Conservation (phyloP, 78 protist species). For the Ministeria vibrans region DNA sequence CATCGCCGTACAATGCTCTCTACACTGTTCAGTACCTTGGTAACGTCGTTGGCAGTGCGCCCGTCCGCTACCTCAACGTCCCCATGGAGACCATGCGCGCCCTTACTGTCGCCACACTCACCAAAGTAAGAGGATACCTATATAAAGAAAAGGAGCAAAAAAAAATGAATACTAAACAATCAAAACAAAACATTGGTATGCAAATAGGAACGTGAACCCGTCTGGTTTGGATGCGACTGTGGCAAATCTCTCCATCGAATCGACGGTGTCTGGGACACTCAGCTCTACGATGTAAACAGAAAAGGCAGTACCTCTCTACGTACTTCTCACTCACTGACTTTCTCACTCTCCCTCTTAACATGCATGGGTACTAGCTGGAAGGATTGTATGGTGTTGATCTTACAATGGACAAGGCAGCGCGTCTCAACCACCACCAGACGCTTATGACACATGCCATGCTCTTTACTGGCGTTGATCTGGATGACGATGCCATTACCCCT, state of each 20-base stretch:
- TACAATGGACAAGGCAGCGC: not conserved
- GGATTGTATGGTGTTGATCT: not conserved
- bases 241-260: not conserved
- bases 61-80: conserved; percentile 12
- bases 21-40: conserved; percentile 18
- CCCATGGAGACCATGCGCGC: conserved; percentile 3
- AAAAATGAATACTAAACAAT: too few species aligned
- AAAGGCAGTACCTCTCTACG: not conserved
- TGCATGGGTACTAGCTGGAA: not conserved
- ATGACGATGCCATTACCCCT: not conserved
- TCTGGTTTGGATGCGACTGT: conserved; percentile 36
- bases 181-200: too few species aligned
- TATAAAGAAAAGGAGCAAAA: too few species aligned
- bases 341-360: not conserved
- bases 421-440: conserved; percentile 17
- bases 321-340: not conserved
- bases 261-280: not conserved
- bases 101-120: not conserved
- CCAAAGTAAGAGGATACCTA: too few species aligned
- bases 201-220: not conserved
- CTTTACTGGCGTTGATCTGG: conserved; percentile 35
- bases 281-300: not conserved
- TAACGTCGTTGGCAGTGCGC: not conserved
- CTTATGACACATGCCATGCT: conserved; percentile 52
- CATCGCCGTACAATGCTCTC: not conserved